Base-by-base conservation (phyloP, 106 monocot species). In the Dioscorea alata region DNA sequence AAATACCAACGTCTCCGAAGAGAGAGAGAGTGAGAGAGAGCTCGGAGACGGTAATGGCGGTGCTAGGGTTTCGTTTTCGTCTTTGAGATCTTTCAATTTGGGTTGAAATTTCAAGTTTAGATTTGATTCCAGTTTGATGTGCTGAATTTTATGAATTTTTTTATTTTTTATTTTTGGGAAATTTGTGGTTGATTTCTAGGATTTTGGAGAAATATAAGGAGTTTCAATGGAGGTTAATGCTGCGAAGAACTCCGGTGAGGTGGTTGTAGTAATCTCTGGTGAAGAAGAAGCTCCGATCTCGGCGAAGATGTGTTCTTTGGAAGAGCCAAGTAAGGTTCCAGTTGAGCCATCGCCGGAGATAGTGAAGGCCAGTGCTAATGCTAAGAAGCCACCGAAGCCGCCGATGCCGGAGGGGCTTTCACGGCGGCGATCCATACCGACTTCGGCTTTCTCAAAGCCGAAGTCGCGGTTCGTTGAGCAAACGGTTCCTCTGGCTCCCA, bases 381-480 rank as follows among this genome's bases (percentile, higher is more conserved):
- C 73, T 4, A 42, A 21, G 15, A 80, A 78, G 60, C 83, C 83
- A 35, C 80, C 80, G 4, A 63, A 79, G 54, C 85, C 85, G 19
- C 81, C 84, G 4, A 63, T 66, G 12, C 72, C 88, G 0, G 88
- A 65, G 16, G 6, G 60, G 24, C 67, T 88, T 4, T 14, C 73
- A 28, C 84, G 81, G 50, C 53, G 82, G 5, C 72, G 73, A 15
- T 82, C 88, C 6, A 76, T 88, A 42, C 21, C 74, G 7, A 60
- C 28, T 10, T 60, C 67, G 21, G 67, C 67, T 17, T 75, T 75
- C 68, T 0, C 74, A 0, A 85, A 76, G 61, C 85, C 84, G 64
- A 88, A 88, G 57, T 88, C 88, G 8, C 60, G 88, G 18, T 85
- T 88, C 59, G 78, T 73, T 12, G 88, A 88, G 74, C 79, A 77